phyloP scores from a whole-genome alignment of 2,329 filamentous ascomycete genomes.

The Orbilia oligospora region DNA sequence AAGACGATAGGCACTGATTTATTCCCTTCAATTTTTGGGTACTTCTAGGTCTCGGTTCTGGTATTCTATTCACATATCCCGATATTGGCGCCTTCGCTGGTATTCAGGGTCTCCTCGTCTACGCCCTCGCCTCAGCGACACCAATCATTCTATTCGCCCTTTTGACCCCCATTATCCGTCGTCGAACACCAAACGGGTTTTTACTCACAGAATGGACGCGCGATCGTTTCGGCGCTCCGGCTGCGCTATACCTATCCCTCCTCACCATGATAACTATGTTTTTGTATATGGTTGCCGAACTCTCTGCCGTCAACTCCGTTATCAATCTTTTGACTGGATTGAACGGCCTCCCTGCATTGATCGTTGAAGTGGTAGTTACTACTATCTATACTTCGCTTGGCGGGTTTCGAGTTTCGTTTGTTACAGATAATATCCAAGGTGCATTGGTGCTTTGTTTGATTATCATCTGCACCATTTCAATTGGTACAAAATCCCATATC shows the following conservation, averaged over 20 bases:
- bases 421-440: slow-evolving; percentile 86
- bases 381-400: slow-evolving; percentile 87
- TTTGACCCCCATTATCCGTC: slow-evolving; percentile 82
- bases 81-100: slow-evolving; percentile 84
- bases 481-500: slow-evolving; percentile 81
- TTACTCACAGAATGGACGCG: slow-evolving; percentile 88
- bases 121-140: slow-evolving; percentile 79
- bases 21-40: slow-evolving; percentile 61
- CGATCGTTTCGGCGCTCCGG: slow-evolving; percentile 79
- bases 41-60: slow-evolving; percentile 80
- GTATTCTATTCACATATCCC: slow-evolving; percentile 86
- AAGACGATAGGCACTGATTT: slow-evolving; percentile 48
- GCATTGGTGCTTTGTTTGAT: slow-evolving; percentile 82
- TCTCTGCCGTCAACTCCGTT: slow-evolving; percentile 85
- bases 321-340: slow-evolving; percentile 81
- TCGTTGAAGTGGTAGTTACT: slow-evolving; percentile 82
- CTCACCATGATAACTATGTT: slow-evolving; percentile 86
- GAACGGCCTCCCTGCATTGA: slow-evolving; percentile 80
- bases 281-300: slow-evolving; percentile 87
- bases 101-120: slow-evolving; percentile 82
- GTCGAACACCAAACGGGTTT: slow-evolving; percentile 85
- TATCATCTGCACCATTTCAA: slow-evolving; percentile 81
- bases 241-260: slow-evolving; percentile 81
- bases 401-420: slow-evolving; percentile 85
- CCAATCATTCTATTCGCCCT: slow-evolving; percentile 82